Percentiles rank a stretch among this genome's conserved stretches.
phyloP scores from a whole-genome alignment of 1,139 yeast genomes.

The Protomyces lactucae-debilis region DNA sequence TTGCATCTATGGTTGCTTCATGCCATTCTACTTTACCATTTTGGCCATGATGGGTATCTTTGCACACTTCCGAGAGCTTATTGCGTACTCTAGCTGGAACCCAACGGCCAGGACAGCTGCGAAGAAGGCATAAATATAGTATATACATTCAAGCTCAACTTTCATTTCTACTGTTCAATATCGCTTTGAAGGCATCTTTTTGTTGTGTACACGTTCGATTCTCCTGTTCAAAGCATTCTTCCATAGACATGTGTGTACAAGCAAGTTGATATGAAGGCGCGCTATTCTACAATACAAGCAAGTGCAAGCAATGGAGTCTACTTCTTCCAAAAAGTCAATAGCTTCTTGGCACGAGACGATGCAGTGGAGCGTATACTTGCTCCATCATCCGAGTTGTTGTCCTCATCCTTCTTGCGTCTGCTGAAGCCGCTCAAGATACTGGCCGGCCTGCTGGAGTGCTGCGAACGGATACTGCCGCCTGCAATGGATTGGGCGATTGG shows the following conservation, averaged over 20 bases:
- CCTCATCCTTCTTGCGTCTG: conserved; percentile 2
- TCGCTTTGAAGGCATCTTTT: no score
- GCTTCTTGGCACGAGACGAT: conserved; percentile 8
- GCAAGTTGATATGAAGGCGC: no score
- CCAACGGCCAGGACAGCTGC: conserved; percentile 10
- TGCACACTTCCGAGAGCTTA: conserved; percentile 21
- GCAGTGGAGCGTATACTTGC: conserved; percentile 21
- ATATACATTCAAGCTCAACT: not conserved
- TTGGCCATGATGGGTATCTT: conserved; percentile 27
- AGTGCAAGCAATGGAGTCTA: not conserved
- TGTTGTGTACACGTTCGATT: no score
- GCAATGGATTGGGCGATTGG: conserved; percentile 2
- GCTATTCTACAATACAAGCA: no score
- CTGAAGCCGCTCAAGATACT: conserved; percentile 1
- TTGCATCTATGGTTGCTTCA: conserved; percentile 13
- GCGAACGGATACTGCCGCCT: conserved; percentile 4
- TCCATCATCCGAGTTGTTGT: conserved; percentile 12
- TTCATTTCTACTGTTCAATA: no score
- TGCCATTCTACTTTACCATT: conserved; percentile 26
- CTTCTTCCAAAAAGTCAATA: not conserved
- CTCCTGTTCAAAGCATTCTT: no score
- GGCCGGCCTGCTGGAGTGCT: not conserved
- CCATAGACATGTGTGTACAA: no score
- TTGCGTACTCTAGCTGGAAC: conserved; percentile 21
- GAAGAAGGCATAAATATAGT: conserved; percentile 6